Percentiles rank a stretch among this genome's conserved stretches.
Evolutionary conservation across 2,329 filamentous ascomycete species (phyloP).

Genomic region (Mycosphaerella arachidis): DNA sequence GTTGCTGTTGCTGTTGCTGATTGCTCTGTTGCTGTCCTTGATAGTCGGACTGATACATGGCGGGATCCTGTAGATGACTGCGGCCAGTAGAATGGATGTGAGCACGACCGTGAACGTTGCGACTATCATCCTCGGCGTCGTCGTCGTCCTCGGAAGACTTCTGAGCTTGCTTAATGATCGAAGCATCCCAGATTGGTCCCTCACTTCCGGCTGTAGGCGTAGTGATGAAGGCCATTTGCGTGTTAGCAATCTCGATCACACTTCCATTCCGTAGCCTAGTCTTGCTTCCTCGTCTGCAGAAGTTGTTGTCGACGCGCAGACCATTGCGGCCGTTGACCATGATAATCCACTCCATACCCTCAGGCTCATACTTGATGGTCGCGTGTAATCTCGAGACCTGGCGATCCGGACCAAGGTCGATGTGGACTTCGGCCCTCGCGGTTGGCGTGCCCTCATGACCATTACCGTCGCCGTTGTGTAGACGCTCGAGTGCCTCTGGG

Average conservation of each 20-base stretch:
- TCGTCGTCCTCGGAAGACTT: conserved; percentile 41
- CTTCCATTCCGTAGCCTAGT: conserved; percentile 74
- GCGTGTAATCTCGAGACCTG: conserved; percentile 49
- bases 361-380: conserved; percentile 44
- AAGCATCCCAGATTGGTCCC: conserved; percentile 55
- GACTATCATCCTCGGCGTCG: conserved; percentile 34
- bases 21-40: conserved; percentile 21
- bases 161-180: conserved; percentile 36
- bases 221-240: conserved; percentile 99
- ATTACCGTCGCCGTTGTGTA: conserved; percentile 20
- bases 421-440: conserved; percentile 59
- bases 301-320: conserved; percentile 71
- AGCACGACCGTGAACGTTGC: conserved; percentile 11
- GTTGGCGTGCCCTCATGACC: conserved; percentile 25
- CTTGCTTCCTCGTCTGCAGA: conserved; percentile 62
- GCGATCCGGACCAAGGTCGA: conserved; percentile 65
- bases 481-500: conserved; percentile 39
- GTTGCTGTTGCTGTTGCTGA: conserved; percentile 16
- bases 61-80: conserved; percentile 19
- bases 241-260: conserved; percentile 84
- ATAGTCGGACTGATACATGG: conserved; percentile 25
- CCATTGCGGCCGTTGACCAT: conserved; percentile 88
- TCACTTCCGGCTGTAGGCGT: conserved; percentile 70
- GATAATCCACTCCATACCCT: conserved; percentile 67
- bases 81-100: conserved; percentile 11